Base-by-base conservation (phyloP, 2,329 filamentous ascomycete genomes). In the Fusarium floridanum region DNA sequence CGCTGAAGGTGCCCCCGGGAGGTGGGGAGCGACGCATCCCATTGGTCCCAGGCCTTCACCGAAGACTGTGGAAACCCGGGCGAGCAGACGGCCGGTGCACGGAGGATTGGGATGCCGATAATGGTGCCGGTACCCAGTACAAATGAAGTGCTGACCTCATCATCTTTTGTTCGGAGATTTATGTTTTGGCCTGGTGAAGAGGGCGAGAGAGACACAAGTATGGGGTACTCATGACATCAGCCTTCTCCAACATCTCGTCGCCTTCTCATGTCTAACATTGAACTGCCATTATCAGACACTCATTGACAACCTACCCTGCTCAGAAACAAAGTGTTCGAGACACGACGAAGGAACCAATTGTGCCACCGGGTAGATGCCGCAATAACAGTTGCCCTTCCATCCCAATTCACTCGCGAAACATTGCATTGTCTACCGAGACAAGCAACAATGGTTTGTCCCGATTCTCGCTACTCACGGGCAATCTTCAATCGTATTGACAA, bases 11-110 rank as follows among this genome's bases (percentile, higher is more conserved):
- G 55, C 22, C 61, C 61, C 16, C 10, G 39, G 64, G 71, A 77
- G 72, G 77, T 77, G 76, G 78, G 78, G 71, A 75, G 71, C 34
- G 63, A 45, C 61, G 63, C 45, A 17, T 61, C 20, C 77, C 63
- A 81, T 80, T 81, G 76, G 80, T n/a, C 37, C 36, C 48, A 39
- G 27, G 39, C 53, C 11, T 6, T 14, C 64, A 66, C 65, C 65
- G 64, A 70, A 72, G 66, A 63, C 20, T 50, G 64, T 69, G 39
- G 57, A 59, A 67, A 39, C 48, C 32, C 34, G 43, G 22, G 27
- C 29, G 22, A 24, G 14, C 14, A 48, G 14, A 48, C 43, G 39
- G 48, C 36, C 32, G 57, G 56, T 63, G 36, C 48, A 61, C 63
- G 59, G 63, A 61, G 53, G 53, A 41, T 45, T n/a, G 39, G 61